These are phyloP conservation scores for Calendula officinalis DNA, from an alignment of 129 eudicot genomes.

Conservation along the genomic window DNA sequence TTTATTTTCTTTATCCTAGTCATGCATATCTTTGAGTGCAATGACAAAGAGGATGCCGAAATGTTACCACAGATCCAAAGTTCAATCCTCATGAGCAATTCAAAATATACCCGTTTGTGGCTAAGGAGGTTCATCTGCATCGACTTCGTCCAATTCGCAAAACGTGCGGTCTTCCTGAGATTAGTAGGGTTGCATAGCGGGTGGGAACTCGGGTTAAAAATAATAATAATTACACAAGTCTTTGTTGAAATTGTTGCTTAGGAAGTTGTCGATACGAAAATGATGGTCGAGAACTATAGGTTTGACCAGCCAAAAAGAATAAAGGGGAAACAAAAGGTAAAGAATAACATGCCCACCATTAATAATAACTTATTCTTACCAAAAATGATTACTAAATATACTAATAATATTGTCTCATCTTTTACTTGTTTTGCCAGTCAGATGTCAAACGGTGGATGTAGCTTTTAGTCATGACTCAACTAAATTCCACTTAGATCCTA, in stretches of 20 bases:
- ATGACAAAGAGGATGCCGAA: background rate
- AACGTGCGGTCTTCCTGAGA: no score
- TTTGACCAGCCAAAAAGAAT: conserved; percentile 29
- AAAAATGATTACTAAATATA: conserved; percentile 29
- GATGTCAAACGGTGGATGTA: conserved; percentile 31
- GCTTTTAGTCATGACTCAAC: conserved; percentile 4
- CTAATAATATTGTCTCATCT: conserved; percentile 29
- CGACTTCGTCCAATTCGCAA: no score
- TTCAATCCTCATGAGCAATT: no score
- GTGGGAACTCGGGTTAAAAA: no score
- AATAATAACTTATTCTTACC: conserved; percentile 16
- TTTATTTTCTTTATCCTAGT: background rate
- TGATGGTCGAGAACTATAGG: conserved; percentile 22
- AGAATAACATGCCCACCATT: conserved; percentile 30
- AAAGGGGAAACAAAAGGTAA: conserved; percentile 21
- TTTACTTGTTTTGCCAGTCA: conserved; percentile 22
- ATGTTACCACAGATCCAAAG: no score
- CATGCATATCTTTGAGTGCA: conserved; percentile 18
- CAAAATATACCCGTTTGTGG: no score
- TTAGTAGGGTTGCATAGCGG: no score
- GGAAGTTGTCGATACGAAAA: conserved; percentile 27
- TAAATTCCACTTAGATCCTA: background rate
- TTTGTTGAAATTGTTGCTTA: conserved; percentile 16
- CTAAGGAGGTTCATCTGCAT: no score
- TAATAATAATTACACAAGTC: no score